Conservation (phyloP, 2,329 filamentous ascomycete genomes). For the Cercospora nicotianae region DNA sequence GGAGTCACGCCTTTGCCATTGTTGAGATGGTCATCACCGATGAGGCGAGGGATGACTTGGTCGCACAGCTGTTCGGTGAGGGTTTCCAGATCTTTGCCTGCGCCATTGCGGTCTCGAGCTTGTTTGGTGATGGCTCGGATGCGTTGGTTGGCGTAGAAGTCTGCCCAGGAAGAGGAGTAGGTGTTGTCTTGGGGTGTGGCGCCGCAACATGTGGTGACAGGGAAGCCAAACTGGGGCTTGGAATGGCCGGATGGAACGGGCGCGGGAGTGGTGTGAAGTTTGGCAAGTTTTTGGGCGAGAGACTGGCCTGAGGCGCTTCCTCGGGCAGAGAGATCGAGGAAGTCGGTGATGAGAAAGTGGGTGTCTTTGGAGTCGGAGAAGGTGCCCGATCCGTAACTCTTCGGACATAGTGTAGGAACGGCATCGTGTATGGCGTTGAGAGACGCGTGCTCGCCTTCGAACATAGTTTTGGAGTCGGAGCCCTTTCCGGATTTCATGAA, state of each 20-base stretch:
- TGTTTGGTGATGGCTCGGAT: constrained; percentile 64
- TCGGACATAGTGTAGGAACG: constrained; percentile 74
- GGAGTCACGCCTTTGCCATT: constrained; percentile 63
- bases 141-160: constrained; percentile 79
- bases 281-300: constrained; percentile 74
- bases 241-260: constrained; percentile 61
- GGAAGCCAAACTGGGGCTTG: constrained; percentile 75
- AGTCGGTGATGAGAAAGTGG: constrained; percentile 70
- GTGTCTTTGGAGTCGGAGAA: constrained; percentile 51
- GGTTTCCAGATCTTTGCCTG: constrained; percentile 60
- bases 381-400: constrained; percentile 69
- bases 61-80: constrained; percentile 65
- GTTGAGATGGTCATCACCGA: constrained; percentile 67
- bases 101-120: constrained; percentile 62
- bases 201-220: constrained; percentile 81
- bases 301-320: constrained; percentile 45
- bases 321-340: constrained; percentile 63
- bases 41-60: constrained; percentile 71
- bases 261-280: constrained; percentile 73
- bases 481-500: constrained; percentile 73
- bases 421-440: constrained; percentile 74
- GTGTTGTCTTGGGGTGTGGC: constrained; percentile 78
- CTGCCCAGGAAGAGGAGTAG: constrained; percentile 72
- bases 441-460: constrained; percentile 76
- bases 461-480: constrained; percentile 64